phyloP scores from a whole-genome alignment of 2,329 filamentous ascomycete genomes.

The Colletotrichum phormii region DNA sequence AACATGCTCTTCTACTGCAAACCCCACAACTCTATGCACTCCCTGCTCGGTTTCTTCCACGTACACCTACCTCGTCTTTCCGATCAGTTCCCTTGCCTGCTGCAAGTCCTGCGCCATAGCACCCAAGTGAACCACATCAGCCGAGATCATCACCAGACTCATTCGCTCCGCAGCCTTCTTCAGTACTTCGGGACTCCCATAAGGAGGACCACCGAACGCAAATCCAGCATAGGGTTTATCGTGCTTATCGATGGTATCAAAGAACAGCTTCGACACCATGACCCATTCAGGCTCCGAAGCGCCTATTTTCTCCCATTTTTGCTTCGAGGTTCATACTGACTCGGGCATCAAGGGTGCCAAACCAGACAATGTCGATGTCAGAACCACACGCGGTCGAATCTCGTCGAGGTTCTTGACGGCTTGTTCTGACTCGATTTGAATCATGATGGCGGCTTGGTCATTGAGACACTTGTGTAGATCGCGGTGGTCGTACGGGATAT shows the following conservation, averaged over 20 bases:
- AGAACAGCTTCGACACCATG: constrained; percentile 50
- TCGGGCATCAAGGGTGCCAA: constrained; percentile 57
- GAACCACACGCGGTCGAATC: constrained; percentile 54
- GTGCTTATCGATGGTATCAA: constrained; percentile 55
- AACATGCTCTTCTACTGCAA: too few relatives aligned
- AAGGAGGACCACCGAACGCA: constrained; percentile 42
- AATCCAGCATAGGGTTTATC: constrained; percentile 55
- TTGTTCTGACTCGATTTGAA: constrained; percentile 57
- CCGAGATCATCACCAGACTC: constrained; percentile 40
- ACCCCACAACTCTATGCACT: neutral
- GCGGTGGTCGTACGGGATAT: constrained; percentile 46
- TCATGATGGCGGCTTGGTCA: constrained; percentile 59
- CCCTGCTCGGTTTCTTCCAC: neutral
- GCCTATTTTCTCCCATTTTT: constrained; percentile 43
- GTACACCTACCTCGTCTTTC: neutral
- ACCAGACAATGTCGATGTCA: constrained; percentile 60
- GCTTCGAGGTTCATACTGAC: constrained; percentile 56
- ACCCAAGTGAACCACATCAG: constrained; percentile 41
- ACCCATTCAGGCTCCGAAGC: constrained; percentile 55
- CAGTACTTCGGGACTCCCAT: constrained; percentile 40
- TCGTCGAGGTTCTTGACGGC: constrained; percentile 59
- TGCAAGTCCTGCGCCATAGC: constrained; percentile 39
- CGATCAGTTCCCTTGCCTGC: constrained; percentile 7
- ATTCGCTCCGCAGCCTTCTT: constrained; percentile 42
- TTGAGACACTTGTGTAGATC: constrained; percentile 55